Evolutionary conservation across 1,284 basidiomycete species (phyloP).

Genomic region (Wallemia hederae): DNA sequence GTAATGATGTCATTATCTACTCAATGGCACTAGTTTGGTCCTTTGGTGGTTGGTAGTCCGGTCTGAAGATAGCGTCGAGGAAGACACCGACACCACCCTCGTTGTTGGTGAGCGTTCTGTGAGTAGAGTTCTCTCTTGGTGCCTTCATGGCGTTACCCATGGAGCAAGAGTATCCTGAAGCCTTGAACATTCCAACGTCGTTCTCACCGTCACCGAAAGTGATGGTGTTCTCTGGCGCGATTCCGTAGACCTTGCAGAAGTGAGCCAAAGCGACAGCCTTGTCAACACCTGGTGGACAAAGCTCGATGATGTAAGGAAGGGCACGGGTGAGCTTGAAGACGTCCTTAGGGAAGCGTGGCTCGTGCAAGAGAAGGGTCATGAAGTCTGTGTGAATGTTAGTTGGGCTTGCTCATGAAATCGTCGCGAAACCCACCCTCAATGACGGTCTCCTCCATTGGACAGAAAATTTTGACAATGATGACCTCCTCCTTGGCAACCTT

Average conservation of each 20-base stretch:
- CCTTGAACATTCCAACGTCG: constrained; percentile 9
- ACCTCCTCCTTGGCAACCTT: constrained; percentile 6
- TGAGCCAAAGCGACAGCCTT: constrained; percentile 9
- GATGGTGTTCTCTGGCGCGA: constrained; percentile 8
- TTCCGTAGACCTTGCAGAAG: constrained; percentile 8
- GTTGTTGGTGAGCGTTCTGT: constrained; percentile 5
- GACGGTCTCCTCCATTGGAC: constrained; percentile 1
- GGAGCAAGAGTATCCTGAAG: constrained; percentile 7
- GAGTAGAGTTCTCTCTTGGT: constrained; percentile 5
- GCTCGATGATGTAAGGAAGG: constrained; percentile 10
- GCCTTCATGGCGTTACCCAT: constrained; percentile 9
- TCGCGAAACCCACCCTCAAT: background rate
- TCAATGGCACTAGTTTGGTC: background rate
- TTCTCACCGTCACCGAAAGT: constrained; percentile 10
- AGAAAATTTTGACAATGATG: constrained; percentile 6
- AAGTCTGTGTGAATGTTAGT: constrained; percentile 1
- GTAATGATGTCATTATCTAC: background rate
- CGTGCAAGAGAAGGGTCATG: constrained; percentile 7
- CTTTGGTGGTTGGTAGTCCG: constrained; percentile 1
- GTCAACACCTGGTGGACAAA: constrained; percentile 9
- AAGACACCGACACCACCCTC: constrained; percentile 7
- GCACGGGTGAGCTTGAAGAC: constrained; percentile 10
- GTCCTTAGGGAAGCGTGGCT: constrained; percentile 6
- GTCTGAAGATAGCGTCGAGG: constrained; percentile 3
- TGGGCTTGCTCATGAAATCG: background rate